Percentiles rank a stretch among this genome's conserved stretches.
These are phyloP conservation scores for Remersonia thermophila DNA, from an alignment of 2,329 filamentous ascomycete genomes.

Conservation along the genomic window DNA sequence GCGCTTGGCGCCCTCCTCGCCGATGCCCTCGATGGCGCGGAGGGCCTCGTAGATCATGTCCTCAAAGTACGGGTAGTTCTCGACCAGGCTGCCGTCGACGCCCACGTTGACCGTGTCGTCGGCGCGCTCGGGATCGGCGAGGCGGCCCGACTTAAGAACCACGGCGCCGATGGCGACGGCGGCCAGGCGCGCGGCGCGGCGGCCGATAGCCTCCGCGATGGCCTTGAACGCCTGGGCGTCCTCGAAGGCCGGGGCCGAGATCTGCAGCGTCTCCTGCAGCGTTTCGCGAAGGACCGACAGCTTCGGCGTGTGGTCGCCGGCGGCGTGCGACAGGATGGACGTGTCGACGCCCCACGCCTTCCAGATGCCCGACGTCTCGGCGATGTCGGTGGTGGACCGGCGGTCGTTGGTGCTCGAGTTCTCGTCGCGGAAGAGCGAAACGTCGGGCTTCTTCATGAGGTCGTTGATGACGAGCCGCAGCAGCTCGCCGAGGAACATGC, in stretches of 20 bases:
- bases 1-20: constrained; percentile 64
- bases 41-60: constrained; percentile 78
- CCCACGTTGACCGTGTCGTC: constrained; percentile 76
- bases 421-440: constrained; percentile 64
- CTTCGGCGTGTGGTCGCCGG: constrained; percentile 63
- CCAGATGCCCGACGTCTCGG: constrained; percentile 53
- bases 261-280: constrained; percentile 62
- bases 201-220: constrained; percentile 71
- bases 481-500: constrained; percentile 97
- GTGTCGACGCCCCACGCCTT: constrained; percentile 85
- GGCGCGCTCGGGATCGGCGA: constrained; percentile 42
- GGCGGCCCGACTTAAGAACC: constrained; percentile 65
- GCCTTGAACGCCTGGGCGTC: constrained; percentile 82
- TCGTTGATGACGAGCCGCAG: constrained; percentile 64
- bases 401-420: constrained; percentile 60
- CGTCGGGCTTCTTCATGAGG: constrained; percentile 53
- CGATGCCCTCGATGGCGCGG: constrained; percentile 63
- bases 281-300: constrained; percentile 63
- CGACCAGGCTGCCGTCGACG: constrained; percentile 86
- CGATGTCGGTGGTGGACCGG: constrained; percentile 57
- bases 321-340: constrained; percentile 75
- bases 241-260: constrained; percentile 65
- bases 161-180: constrained; percentile 81
- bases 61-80: constrained; percentile 90
- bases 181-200: constrained; percentile 74